Base-by-base conservation (phyloP, 2,329 filamentous ascomycete species). In the Plenodomus biglobosus region DNA sequence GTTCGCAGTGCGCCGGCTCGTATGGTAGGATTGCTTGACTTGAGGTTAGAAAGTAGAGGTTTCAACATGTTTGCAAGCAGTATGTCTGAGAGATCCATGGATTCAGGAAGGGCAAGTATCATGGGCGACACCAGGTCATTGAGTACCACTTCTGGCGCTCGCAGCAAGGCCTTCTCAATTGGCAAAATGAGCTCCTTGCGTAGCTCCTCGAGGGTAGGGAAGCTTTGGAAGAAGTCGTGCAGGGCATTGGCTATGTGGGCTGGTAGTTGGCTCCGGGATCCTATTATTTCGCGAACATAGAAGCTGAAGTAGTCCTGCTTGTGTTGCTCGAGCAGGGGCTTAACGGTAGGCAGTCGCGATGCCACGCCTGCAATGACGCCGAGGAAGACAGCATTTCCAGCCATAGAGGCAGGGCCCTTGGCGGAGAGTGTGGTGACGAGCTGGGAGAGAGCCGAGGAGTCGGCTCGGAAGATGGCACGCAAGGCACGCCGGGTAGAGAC, bases 311-410 rank as follows among this genome's bases (percentile, higher is more conserved):
- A 89, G 42, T 86, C 80, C 37, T 82, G 75, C 75, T 92, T 95
- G 50, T 83, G 78, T 38, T 75, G 73, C 48, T 84, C 80, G 40
- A 97, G 69, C 22, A 84, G 71, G 4, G 81, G 73, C 62, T 84
- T 87, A 40, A 84, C 79, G 51, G 80, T 73, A 2, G 81, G 75
- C 44, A 92, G 81, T 44, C 92, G 86, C 35, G 86, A 84, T 65
- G 87, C 90, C 8, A 96, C 92, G 5, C 92, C 92, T 38, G 91
- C 90, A 56, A 99, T 82, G 41, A 95, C 83, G 16, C 94, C 94
- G 1, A 99, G 80, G 51, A 95, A 81, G 8, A 88, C 76, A 11
- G 89, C 84, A 75, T 95, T 87, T 62, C 81, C 88, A 44, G 86
- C 80, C 3, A 80, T 80, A 1, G 87, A 76, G 38, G 85, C 77